Evolutionary conservation across 352 stramenopile genomes (phyloP).

Genomic region (Peronospora tabacina): DNA sequence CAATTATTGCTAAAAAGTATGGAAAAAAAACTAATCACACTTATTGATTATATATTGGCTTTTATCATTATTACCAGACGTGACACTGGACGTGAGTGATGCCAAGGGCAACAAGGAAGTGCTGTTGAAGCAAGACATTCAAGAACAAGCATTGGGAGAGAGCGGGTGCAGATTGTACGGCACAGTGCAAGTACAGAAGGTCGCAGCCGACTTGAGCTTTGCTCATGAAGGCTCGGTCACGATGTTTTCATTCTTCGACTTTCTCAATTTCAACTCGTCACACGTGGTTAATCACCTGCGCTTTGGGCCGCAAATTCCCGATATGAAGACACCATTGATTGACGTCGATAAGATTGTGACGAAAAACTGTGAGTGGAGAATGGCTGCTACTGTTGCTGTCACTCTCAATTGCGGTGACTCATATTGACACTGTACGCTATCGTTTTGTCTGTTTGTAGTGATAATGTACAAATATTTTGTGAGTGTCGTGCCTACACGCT

Average conservation of each 20-base stretch:
- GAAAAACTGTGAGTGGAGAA: conserved; percentile 48
- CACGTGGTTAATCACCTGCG: conserved; percentile 72
- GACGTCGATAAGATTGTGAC: conserved; percentile 78
- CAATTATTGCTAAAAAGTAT: not conserved
- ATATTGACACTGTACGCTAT: not conserved
- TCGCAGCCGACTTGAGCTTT: conserved; percentile 78
- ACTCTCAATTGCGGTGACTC: not conserved
- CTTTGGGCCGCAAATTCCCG: conserved; percentile 69
- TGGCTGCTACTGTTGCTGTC: conserved; percentile 2
- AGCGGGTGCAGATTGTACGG: conserved; percentile 73
- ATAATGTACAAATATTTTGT: conserved; percentile 87
- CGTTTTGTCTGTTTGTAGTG: conserved; percentile 31
- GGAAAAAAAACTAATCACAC: no score
- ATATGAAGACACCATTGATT: conserved; percentile 83
- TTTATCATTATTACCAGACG: conserved; percentile 33
- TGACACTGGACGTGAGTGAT: conserved; percentile 80
- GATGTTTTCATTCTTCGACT: conserved; percentile 82
- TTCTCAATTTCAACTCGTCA: conserved; percentile 87
- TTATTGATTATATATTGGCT: no score
- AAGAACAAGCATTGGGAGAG: conserved; percentile 47
- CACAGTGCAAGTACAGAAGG: conserved; percentile 67
- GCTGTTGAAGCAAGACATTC: conserved; percentile 55
- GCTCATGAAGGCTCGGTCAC: conserved; percentile 79
- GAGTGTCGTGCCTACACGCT: conserved; percentile 76
- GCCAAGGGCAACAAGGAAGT: conserved; percentile 82